These are phyloP conservation scores for Serendipita sp. DNA, from an alignment of 768 basidiomycete species.

Conservation along the genomic window DNA sequence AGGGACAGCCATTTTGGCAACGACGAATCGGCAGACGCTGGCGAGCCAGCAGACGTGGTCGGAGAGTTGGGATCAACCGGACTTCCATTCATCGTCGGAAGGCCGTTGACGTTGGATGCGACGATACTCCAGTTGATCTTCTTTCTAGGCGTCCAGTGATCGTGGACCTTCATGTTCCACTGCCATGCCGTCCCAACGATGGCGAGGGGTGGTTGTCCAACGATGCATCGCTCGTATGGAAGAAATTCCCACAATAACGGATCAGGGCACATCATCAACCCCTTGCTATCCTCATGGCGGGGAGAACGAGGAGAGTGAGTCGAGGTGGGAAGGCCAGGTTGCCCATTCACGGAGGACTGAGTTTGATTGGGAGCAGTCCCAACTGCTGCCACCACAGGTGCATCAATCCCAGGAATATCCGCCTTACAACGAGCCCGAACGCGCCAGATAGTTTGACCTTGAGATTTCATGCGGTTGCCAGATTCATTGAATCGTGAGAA, in stretches of 20 bases:
- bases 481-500: slow-evolving; percentile 7
- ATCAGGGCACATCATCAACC: not conserved
- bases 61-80: not conserved
- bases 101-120: not conserved
- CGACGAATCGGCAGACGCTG: not conserved
- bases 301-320: not conserved
- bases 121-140: not conserved
- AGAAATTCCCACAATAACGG: slow-evolving; percentile 1
- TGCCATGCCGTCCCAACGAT: slow-evolving; percentile 6
- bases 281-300: not conserved
- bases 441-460: slow-evolving; percentile 5
- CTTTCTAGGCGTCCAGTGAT: slow-evolving; percentile 2
- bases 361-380: not conserved
- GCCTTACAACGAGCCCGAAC: not conserved
- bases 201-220: slow-evolving; percentile 1
- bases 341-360: not conserved
- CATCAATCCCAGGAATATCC: not conserved
- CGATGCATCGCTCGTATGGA: slow-evolving; percentile 2
- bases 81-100: not conserved
- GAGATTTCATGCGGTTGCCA: slow-evolving; percentile 5
- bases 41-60: not conserved
- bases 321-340: not conserved
- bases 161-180: slow-evolving; percentile 6
- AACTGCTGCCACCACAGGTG: not conserved
- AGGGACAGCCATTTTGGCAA: not conserved